These are phyloP conservation scores for Hysterium pulicare DNA, from an alignment of 2,329 filamentous ascomycete genomes.

Conservation along the genomic window DNA sequence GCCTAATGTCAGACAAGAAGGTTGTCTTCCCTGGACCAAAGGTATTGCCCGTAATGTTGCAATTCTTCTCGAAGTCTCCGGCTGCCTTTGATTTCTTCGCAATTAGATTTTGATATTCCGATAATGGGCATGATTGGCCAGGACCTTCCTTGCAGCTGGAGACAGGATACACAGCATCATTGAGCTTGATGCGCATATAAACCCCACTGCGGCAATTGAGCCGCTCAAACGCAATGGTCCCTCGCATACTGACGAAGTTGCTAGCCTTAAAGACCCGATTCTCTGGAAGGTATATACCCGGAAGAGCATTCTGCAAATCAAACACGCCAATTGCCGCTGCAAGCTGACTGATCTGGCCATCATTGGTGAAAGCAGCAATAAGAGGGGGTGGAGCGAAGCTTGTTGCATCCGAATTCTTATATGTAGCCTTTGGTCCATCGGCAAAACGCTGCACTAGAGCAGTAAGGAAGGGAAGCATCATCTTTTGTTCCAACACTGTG, in stretches of 20 bases:
- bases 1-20: slow-evolving; percentile 24
- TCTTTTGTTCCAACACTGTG: slow-evolving; percentile 50
- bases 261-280: slow-evolving; percentile 54
- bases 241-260: slow-evolving; percentile 60
- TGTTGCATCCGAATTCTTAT: slow-evolving; percentile 46
- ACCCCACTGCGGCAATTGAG: slow-evolving; percentile 51
- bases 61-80: slow-evolving; percentile 50
- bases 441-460: slow-evolving; percentile 53
- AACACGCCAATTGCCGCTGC: slow-evolving; percentile 60
- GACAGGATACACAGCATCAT: slow-evolving; percentile 62
- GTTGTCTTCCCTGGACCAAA: slow-evolving; percentile 15
- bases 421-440: slow-evolving; percentile 50
- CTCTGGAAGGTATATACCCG: slow-evolving; percentile 46
- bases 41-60: slow-evolving; percentile 28
- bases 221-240: slow-evolving; percentile 63
- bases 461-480: slow-evolving; percentile 61
- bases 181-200: slow-evolving; percentile 58
- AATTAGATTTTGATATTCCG: slow-evolving; percentile 38
- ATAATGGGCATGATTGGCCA: slow-evolving; percentile 36
- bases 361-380: slow-evolving; percentile 62
- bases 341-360: slow-evolving; percentile 63
- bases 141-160: slow-evolving; percentile 55
- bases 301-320: slow-evolving; percentile 52
- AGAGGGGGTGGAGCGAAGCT: slow-evolving; percentile 54
- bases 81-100: slow-evolving; percentile 45